Conservation (phyloP, 176 grass and related monocot genomes). For the Musa schizocarpa region DNA sequence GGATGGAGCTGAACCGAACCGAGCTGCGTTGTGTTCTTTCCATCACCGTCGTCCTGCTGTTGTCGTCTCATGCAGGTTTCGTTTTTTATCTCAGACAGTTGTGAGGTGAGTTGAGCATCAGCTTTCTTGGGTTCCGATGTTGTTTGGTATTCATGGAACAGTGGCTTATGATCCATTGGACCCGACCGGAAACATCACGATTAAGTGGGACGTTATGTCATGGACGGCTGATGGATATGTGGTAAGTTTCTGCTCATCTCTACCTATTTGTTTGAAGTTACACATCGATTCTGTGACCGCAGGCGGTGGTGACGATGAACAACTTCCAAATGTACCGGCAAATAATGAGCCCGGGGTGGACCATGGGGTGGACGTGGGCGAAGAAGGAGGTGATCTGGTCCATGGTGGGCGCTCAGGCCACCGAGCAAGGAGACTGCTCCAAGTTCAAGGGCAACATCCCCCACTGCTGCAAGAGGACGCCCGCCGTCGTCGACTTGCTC, state of each 20-base stretch:
- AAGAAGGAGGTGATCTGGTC: slow-evolving; percentile 99
- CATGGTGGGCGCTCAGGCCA: slow-evolving; percentile 81
- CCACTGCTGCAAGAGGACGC: slow-evolving; percentile 83
- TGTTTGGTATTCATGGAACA: neutral
- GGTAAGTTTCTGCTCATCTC: slow-evolving; percentile 28
- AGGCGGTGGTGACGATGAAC: slow-evolving; percentile 82
- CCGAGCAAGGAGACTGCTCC: slow-evolving; percentile 92
- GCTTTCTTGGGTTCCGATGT: neutral
- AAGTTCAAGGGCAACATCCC: slow-evolving; percentile 91
- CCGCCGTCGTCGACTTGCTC: slow-evolving; percentile 68
- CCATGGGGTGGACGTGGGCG: slow-evolving; percentile 77
- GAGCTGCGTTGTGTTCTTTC: neutral
- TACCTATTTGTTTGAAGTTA: too few relatives aligned
- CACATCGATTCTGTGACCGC: neutral
- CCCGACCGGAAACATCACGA: slow-evolving; percentile 13
- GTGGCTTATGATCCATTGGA: slow-evolving; percentile 17
- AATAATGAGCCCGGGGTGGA: slow-evolving; percentile 75
- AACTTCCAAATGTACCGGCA: slow-evolving; percentile 94
- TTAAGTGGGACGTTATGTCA: slow-evolving; percentile 32
- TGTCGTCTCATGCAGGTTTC: neutral
- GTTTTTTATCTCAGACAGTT: neutral
- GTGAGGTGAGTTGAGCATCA: neutral
- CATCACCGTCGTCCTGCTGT: neutral
- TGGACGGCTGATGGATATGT: slow-evolving; percentile 96
- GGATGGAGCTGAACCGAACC: neutral